phyloP scores from a whole-genome alignment of 2,329 filamentous ascomycete genomes.

The Beauveria bassiana region DNA sequence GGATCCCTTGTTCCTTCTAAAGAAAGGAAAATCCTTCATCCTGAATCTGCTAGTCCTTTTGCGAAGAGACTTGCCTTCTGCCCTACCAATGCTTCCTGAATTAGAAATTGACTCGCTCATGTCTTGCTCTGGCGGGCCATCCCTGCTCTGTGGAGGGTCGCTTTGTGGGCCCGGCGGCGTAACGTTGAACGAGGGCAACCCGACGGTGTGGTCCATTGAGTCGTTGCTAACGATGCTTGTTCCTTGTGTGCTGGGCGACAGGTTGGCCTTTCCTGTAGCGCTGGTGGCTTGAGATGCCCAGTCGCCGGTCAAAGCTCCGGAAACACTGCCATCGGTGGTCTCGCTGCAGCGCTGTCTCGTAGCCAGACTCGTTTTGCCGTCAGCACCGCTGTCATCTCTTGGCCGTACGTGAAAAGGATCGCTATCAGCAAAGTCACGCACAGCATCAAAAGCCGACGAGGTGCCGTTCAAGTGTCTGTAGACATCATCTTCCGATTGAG shows the following conservation, averaged over 20 bases:
- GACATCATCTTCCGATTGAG: slow-evolving; percentile 15
- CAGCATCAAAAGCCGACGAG: slow-evolving; percentile 31
- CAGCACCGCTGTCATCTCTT: slow-evolving; percentile 23
- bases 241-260: slow-evolving; percentile 58
- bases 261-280: slow-evolving; percentile 54
- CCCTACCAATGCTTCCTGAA: slow-evolving; percentile 37
- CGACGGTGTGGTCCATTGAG: slow-evolving; percentile 42
- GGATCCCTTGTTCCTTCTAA: slow-evolving; percentile 43
- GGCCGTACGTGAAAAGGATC: slow-evolving; percentile 38
- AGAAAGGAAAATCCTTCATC: slow-evolving; percentile 53
- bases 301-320: slow-evolving; percentile 46
- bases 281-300: slow-evolving; percentile 58
- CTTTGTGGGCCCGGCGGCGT: slow-evolving; percentile 19
- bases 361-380: slow-evolving; percentile 32
- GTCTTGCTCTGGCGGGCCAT: slow-evolving; percentile 19
- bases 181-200: slow-evolving; percentile 33
- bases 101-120: slow-evolving; percentile 24
- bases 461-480: slow-evolving; percentile 38
- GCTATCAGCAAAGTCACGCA: slow-evolving; percentile 40
- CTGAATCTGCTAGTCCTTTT: slow-evolving; percentile 58
- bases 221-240: slow-evolving; percentile 58
- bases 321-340: slow-evolving; percentile 52
- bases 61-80: slow-evolving; percentile 43
- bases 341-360: slow-evolving; percentile 52
- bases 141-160: slow-evolving; percentile 22